Conservation (phyloP, 2,329 filamentous ascomycete genomes). For the Fusarium hostae region DNA sequence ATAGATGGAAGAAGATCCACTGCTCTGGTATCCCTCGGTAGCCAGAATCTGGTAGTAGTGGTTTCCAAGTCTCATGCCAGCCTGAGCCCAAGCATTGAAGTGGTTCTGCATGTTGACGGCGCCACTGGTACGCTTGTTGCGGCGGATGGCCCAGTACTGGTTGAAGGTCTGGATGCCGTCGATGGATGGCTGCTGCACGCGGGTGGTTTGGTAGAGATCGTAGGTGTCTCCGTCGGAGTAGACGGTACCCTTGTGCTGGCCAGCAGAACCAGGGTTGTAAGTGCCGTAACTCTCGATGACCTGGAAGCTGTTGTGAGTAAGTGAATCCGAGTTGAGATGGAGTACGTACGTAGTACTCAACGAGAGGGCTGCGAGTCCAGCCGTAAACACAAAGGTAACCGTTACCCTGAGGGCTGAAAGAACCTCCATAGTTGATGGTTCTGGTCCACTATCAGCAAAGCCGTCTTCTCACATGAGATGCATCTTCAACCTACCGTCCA, state of each 20-base stretch:
- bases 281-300: slow-evolving; percentile 9
- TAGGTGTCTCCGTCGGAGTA: slow-evolving; percentile 20
- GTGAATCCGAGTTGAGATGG: fast-evolving
- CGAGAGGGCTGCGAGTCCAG: slow-evolving; percentile 17
- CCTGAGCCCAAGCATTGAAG: slow-evolving; percentile 14
- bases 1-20: slow-evolving; percentile 12
- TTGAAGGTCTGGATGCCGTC: slow-evolving; percentile 5
- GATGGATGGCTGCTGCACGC: slow-evolving; percentile 3
- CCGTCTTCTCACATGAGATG: fast-evolving
- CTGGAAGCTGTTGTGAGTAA: not conserved
- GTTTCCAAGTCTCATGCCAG: slow-evolving; percentile 16
- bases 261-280: not conserved
- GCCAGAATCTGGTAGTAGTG: slow-evolving; percentile 19
- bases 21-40: slow-evolving; percentile 26
- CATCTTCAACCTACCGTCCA: not conserved
- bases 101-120: slow-evolving; percentile 18
- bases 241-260: slow-evolving; percentile 11
- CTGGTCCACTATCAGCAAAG: not conserved
- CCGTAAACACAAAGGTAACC: slow-evolving; percentile 15
- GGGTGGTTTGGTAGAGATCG: slow-evolving; percentile 7
- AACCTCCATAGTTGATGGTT: slow-evolving; percentile 19
- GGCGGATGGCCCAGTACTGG: slow-evolving; percentile 24
- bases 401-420: slow-evolving; percentile 16
- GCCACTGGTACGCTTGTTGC: slow-evolving; percentile 11
- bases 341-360: slow-evolving; percentile 14